Evolutionary conservation across 1,139 yeast genomes (phyloP), one percentile per base, ranked within the genome.

Genomic region (Pichia sp.): DNA sequence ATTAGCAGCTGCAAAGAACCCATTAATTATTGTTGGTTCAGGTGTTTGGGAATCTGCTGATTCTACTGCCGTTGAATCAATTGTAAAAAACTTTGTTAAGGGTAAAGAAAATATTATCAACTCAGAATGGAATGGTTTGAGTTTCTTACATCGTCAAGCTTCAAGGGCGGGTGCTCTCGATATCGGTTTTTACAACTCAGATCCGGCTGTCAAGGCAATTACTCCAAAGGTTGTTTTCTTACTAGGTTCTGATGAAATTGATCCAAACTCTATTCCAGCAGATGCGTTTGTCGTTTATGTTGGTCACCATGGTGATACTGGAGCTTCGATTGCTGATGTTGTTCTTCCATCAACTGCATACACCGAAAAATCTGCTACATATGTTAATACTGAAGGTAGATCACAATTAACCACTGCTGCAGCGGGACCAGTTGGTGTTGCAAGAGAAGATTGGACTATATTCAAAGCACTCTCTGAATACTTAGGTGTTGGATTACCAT

Each of bases 401-500:
- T 79, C 89, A 13, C 96, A 87, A 72, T 70, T 76, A 51, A 85
- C 95, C 4, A 79, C 94, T 59, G 95, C 96, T 44, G 94, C 95
- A 38, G 82, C 88, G 24, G 86, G 84, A 54, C 83, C 95, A n/a
- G 95, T 95, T 46, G 95, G 94, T 38, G 85, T 79, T 47, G 95
- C 95, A 40, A 83, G 96, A 66, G 95, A 87, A 68, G 96, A 87
- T 69, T 87, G 96, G 96, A 83, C 84, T 72, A 83, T 87, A 56
- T 68, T 87, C 59, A 80, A 94, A 68, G 96, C 95, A 11, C 76
- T 85, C 51, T 79, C 87, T 46, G 95, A 87, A 68, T 86, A 84
- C 64, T 72, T 87, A 60, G 81, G 80, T 47, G 77, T 77, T 39
- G 71, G 84, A 3, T 75, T 87, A 61, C 92, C 92, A 44, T 87